Percentiles rank a stretch among this genome's conserved stretches.
Evolutionary conservation across 2,329 filamentous ascomycete genomes (phyloP).

Genomic region (Grosmannia serpens): DNA sequence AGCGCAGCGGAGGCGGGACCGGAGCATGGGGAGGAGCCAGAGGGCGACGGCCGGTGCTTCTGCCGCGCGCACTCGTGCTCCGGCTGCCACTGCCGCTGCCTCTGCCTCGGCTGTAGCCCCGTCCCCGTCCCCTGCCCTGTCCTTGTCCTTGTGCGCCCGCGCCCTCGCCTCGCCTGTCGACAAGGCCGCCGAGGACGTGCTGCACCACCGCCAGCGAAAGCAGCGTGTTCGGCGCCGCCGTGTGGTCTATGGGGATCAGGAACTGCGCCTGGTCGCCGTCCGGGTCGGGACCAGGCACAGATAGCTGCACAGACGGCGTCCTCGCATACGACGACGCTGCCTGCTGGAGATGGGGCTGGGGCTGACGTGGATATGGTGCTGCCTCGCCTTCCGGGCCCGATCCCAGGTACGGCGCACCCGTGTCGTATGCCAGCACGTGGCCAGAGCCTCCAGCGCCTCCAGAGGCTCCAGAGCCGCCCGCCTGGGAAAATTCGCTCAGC

Average conservation of each 20-base stretch:
- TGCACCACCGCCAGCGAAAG: constrained; percentile 22
- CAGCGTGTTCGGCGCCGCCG: constrained; percentile 21
- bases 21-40: neutral
- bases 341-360: neutral
- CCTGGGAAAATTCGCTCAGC: constrained; percentile 10
- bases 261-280: constrained; percentile 22
- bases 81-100: neutral
- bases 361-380: neutral
- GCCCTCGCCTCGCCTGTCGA: neutral
- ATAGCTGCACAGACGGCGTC: neutral
- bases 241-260: constrained; percentile 24
- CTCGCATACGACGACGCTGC: neutral
- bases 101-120: neutral
- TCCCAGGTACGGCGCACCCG: neutral
- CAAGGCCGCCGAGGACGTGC: constrained; percentile 5
- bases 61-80: neutral
- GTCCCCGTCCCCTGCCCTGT: neutral
- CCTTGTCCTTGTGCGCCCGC: neutral
- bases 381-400: neutral
- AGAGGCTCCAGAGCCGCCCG: neutral
- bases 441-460: neutral
- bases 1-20: neutral
- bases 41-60: neutral
- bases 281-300: neutral
- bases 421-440: neutral